Conservation (phyloP, 2,329 filamentous ascomycete species). For the Calonectria fujianensis region DNA sequence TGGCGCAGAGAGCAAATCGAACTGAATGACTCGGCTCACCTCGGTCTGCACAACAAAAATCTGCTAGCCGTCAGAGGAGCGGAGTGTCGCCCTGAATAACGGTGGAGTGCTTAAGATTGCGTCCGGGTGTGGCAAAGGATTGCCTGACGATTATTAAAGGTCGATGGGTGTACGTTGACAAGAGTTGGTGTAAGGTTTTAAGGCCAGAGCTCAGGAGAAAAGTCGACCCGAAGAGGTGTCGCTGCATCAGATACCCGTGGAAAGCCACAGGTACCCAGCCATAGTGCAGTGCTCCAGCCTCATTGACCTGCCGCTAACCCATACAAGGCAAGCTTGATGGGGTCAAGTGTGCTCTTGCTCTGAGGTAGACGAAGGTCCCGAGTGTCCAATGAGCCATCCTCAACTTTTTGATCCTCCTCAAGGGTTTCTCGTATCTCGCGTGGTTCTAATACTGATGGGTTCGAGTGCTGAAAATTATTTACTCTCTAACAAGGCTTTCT, state of each 20-base stretch:
- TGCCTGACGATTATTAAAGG: slow-evolving; percentile 34
- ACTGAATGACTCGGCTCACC: slow-evolving; percentile 59
- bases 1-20: slow-evolving; percentile 55
- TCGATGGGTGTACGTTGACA: slow-evolving; percentile 37
- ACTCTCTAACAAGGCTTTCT: background rate
- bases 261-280: slow-evolving; percentile 37
- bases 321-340: slow-evolving; percentile 14
- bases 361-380: background rate
- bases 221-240: slow-evolving; percentile 47
- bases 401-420: background rate
- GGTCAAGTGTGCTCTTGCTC: background rate
- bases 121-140: slow-evolving; percentile 34
- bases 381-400: too few relatives aligned
- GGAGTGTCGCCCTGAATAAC: slow-evolving; percentile 18
- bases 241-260: slow-evolving; percentile 35
- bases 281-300: slow-evolving; percentile 25
- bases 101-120: slow-evolving; percentile 35
- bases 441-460: background rate
- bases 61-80: slow-evolving; percentile 43
- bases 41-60: slow-evolving; percentile 49
- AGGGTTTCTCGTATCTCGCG: background rate
- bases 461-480: background rate
- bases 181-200: slow-evolving; percentile 45
- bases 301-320: slow-evolving; percentile 10
- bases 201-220: slow-evolving; percentile 44